These are phyloP conservation scores for Neoascochyta sp. DNA, from an alignment of 2,329 filamentous ascomycete species.

Conservation along the genomic window DNA sequence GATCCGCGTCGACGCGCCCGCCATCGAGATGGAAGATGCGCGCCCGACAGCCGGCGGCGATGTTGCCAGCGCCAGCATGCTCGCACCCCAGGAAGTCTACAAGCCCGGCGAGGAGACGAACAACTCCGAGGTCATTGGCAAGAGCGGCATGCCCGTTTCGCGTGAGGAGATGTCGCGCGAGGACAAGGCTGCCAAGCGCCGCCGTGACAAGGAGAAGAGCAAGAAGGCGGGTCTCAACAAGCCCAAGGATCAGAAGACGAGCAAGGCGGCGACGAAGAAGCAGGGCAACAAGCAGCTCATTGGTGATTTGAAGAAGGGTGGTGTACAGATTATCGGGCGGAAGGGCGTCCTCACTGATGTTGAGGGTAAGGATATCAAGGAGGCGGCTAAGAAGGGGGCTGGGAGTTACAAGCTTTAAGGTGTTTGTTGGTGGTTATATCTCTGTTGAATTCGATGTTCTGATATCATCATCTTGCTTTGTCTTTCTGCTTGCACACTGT, in stretches of 20 bases:
- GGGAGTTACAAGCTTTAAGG: constrained; percentile 34
- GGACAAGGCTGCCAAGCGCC: constrained; percentile 71
- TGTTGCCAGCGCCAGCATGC: constrained; percentile 63
- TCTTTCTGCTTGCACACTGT: no score
- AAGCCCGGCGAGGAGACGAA: constrained; percentile 66
- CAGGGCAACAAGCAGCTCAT: constrained; percentile 62
- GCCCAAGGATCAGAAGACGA: constrained; percentile 41
- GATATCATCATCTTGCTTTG: no score
- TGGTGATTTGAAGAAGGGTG: constrained; percentile 72
- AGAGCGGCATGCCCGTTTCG: constrained; percentile 72
- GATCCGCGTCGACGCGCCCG: constrained; percentile 86
- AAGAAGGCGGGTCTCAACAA: constrained; percentile 61
- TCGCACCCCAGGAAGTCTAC: constrained; percentile 95
- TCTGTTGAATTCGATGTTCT: no score
- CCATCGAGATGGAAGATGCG: constrained; percentile 90
- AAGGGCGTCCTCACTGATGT: constrained; percentile 83
- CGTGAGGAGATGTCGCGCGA: constrained; percentile 85
- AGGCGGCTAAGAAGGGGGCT: constrained; percentile 23
- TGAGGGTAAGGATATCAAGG: constrained; percentile 68
- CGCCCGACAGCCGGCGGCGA: constrained; percentile 79
- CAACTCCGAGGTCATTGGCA: constrained; percentile 70
- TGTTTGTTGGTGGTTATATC: no score
- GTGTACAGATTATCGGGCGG: constrained; percentile 87
- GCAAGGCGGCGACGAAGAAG: constrained; percentile 36
- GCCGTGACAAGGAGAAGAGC: constrained; percentile 81